Evolutionary conservation across 2,329 filamentous ascomycete species (phyloP).

Genomic region (Colletotrichum sp.): DNA sequence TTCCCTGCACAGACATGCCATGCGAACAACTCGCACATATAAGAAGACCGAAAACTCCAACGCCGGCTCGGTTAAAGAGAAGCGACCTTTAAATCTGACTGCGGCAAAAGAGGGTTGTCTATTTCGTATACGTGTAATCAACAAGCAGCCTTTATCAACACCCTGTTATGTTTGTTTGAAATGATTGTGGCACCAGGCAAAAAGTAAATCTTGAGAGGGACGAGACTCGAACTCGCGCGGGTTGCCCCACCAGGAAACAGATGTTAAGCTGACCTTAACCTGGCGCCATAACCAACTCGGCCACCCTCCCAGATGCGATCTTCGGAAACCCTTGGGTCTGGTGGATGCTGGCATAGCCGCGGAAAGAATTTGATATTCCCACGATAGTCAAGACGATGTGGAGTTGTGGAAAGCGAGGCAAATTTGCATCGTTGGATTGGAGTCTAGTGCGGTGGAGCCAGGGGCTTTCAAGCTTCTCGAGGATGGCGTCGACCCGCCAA

Average conservation of each 20-base stretch:
- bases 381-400: neutral
- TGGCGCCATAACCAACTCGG: neutral
- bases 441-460: neutral
- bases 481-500: neutral
- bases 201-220: neutral
- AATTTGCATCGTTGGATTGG: neutral
- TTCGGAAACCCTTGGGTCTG: neutral
- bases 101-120: neutral
- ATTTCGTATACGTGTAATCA: neutral
- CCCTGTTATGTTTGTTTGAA: neutral
- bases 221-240: neutral
- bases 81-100: neutral
- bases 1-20: neutral
- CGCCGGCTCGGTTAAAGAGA: accelerated
- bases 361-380: neutral
- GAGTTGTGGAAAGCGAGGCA: neutral
- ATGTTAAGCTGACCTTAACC: neutral
- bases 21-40: neutral
- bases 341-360: neutral
- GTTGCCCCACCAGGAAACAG: neutral
- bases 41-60: neutral
- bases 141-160: accelerated
- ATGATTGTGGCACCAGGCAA: neutral
- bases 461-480: neutral
- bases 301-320: neutral